These are phyloP conservation scores for Neurospora tetrasperma DNA, from an alignment of 495 filamentous ascomycete species.

Conservation along the genomic window DNA sequence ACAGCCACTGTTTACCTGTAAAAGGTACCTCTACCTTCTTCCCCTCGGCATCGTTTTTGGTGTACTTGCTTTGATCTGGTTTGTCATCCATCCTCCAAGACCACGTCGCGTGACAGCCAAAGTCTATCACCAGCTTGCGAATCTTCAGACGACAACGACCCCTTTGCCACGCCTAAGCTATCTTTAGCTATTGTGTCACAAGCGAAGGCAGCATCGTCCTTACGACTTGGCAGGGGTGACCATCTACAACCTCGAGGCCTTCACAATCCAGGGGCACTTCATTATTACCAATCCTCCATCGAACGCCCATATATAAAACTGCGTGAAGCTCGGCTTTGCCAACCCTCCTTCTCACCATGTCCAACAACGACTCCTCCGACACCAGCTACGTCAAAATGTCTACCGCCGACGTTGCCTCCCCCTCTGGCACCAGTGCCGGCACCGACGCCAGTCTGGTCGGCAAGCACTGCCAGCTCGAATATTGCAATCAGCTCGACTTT, in stretches of 20 bases:
- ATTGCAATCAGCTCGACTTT: conserved; percentile 93
- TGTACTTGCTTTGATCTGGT: not conserved
- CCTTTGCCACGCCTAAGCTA: not conserved
- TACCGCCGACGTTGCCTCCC: conserved; percentile 41
- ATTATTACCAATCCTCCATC: not conserved
- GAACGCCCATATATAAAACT: conserved; percentile 5
- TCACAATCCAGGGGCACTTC: not conserved
- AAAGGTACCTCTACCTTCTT: no score
- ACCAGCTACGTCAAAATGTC: conserved; percentile 41
- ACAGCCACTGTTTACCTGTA: not conserved
- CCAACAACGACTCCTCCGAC: conserved; percentile 25
- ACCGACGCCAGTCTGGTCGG: conserved; percentile 78
- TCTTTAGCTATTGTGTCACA: not conserved
- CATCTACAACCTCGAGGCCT: not conserved
- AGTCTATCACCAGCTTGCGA: not conserved
- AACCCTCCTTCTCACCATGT: conserved; percentile 26
- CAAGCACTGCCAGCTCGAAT: conserved; percentile 78
- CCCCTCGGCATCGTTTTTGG: no score
- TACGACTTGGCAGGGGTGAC: not conserved
- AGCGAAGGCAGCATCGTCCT: not conserved
- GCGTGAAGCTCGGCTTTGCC: not conserved
- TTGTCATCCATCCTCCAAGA: not conserved
- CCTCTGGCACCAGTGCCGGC: conserved; percentile 40
- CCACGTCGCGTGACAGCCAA: not conserved
- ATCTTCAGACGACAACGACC: not conserved